Percentiles rank a stretch among this genome's conserved stretches.
phyloP scores from a whole-genome alignment of 305 asterid species.

The Petunia hybrid region DNA sequence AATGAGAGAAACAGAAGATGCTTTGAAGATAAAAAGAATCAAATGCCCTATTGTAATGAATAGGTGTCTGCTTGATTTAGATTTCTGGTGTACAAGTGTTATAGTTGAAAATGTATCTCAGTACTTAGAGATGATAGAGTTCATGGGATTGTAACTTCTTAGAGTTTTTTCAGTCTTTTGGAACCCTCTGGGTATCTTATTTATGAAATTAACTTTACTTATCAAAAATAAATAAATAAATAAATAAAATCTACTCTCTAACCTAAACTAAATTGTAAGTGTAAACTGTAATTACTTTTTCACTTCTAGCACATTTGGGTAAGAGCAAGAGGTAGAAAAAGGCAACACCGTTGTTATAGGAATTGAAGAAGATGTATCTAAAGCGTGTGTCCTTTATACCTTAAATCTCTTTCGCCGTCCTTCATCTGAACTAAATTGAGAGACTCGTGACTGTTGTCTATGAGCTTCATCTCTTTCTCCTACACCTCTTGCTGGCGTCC shows the following conservation, averaged over 20 bases:
- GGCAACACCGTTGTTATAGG: constrained; percentile 5
- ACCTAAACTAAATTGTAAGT: neutral
- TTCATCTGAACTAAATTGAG: constrained; percentile 63
- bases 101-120: too few relatives aligned
- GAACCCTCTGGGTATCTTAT: too few relatives aligned
- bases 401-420: constrained; percentile 73
- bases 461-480: constrained; percentile 58
- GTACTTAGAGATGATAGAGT: too few relatives aligned
- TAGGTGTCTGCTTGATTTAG: too few relatives aligned
- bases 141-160: too few relatives aligned
- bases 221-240: too few relatives aligned
- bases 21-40: too few relatives aligned
- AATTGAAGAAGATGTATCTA: constrained; percentile 9
- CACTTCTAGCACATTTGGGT: constrained; percentile 1
- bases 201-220: too few relatives aligned
- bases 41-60: too few relatives aligned
- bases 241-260: neutral
- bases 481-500: constrained; percentile 54
- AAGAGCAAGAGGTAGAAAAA: constrained; percentile 4
- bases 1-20: too few relatives aligned
- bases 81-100: too few relatives aligned
- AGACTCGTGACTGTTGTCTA: constrained; percentile 50
- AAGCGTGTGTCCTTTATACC: constrained; percentile 46
- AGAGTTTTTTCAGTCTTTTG: too few relatives aligned
- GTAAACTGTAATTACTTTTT: constrained; percentile 8